phyloP scores from a whole-genome alignment of 176 grass and related monocot species.

The Neostapfia colusana region DNA sequence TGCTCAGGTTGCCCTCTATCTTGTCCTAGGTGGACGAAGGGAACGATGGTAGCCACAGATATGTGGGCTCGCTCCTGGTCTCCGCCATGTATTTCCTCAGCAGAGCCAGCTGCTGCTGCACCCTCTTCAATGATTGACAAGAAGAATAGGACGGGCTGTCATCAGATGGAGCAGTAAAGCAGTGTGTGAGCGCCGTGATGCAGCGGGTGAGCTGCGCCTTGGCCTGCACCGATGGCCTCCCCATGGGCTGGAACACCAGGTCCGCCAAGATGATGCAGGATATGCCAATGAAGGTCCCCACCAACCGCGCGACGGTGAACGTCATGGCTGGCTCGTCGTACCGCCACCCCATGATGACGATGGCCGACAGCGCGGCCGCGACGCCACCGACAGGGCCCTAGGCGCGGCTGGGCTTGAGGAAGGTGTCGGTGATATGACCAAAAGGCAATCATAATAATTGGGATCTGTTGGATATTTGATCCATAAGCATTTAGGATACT shows the following conservation, averaged over 20 bases:
- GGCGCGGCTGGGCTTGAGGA: constrained; percentile 62
- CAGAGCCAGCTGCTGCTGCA: constrained; percentile 37
- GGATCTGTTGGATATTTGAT: too few relatives aligned
- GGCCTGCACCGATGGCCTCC: constrained; percentile 57
- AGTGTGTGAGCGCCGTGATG: constrained; percentile 40
- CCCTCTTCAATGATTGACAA: background rate
- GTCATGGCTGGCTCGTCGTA: constrained; percentile 61
- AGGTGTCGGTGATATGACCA: too few relatives aligned
- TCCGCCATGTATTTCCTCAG: constrained; percentile 46
- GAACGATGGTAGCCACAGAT: constrained; percentile 65
- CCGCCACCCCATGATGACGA: constrained; percentile 65
- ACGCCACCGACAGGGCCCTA: constrained; percentile 53
- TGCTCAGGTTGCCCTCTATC: constrained; percentile 52
- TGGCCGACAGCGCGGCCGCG: constrained; percentile 49
- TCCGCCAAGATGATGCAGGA: constrained; percentile 49
- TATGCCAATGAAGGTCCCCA: constrained; percentile 79
- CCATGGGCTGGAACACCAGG: constrained; percentile 59
- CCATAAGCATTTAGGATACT: too few relatives aligned
- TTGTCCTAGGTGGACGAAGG: constrained; percentile 37
- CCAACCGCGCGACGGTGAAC: constrained; percentile 57
- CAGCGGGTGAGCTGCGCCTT: constrained; percentile 46
- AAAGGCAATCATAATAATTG: too few relatives aligned
- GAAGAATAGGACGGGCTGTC: too few relatives aligned
- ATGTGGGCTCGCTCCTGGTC: constrained; percentile 57
- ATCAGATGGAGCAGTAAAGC: background rate